Base-by-base conservation (phyloP, 2,329 filamentous ascomycete species). In the Sclerotiophoma versabilis region DNA sequence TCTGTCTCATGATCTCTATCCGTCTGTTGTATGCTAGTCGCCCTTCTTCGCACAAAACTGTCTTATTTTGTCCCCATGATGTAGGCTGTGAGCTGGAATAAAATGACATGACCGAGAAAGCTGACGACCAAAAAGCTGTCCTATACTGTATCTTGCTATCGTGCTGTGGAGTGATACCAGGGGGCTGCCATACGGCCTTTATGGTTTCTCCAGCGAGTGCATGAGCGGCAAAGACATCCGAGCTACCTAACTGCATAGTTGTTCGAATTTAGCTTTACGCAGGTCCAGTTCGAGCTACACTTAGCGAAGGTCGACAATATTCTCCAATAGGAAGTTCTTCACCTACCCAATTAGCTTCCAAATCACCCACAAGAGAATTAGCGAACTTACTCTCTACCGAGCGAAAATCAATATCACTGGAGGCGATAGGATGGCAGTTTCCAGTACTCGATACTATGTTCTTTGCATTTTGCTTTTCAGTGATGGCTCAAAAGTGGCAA, bases 1-100 rank as follows among this genome's bases (percentile, higher is more conserved):
- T 19, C 23, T 60, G 59, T 20, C 63, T 57, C 29, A 68, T 45
- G 10, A 29, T 37, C 22, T 49, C 52, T 23, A 65, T 49, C 0
- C 45, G 41, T 14, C 48, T 37, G 38, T 66, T 60, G 23, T 66
- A 65, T 3, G 29, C 44, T 12, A 52, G n/a, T 20, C 54, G 51
- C 26, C 53, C 42, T 10, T 44, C 43, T 30, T 49, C 54, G 12
- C 1, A 11, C 11, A 22, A 8, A 8, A 14, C 5, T 9, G 41
- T 23, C 9, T 30, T 23, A 14, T 25, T 17, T 20, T 30, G 30
- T 19, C 30, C 15, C 45, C 34, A 36, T 12, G 25, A 8, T 5
- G 9, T 19, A 4, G 19, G 12, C 3, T 54, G 33, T 20, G 5
- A 20, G n/a, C 3, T 22, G 3, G 22, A 19, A 5, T 46, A 29